Percentiles rank a stretch among this genome's conserved stretches.
These are phyloP conservation scores for Lyophyllum atratum DNA, from an alignment of 768 basidiomycete genomes.

Conservation along the genomic window DNA sequence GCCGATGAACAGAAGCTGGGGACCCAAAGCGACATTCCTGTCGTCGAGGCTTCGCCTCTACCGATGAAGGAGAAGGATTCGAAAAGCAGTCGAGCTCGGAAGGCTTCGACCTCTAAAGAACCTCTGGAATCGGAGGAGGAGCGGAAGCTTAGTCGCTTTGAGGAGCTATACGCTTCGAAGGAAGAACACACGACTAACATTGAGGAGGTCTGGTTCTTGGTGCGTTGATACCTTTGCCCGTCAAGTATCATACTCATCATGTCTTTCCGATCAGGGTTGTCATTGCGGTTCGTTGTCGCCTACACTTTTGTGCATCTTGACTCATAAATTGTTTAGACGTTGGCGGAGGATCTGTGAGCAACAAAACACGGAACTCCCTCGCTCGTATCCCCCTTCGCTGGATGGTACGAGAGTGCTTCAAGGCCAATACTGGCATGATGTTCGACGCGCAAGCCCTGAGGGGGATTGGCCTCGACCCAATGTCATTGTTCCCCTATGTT, in stretches of 20 bases:
- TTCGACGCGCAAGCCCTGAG: slow-evolving; percentile 51
- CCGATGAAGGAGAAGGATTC: slow-evolving; percentile 2
- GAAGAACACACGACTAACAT: slow-evolving; percentile 35
- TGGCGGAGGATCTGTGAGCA: slow-evolving; percentile 57
- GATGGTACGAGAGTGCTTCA: slow-evolving; percentile 75
- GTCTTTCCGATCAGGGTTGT: slow-evolving; percentile 36
- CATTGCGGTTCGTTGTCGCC: slow-evolving; percentile 36
- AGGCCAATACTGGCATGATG: slow-evolving; percentile 55
- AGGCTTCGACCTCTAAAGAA: background rate
- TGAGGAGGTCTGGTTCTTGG: slow-evolving; percentile 73
- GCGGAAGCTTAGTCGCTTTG: slow-evolving; percentile 27
- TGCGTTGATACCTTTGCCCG: slow-evolving; percentile 18
- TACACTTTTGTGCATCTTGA: too few relatives aligned
- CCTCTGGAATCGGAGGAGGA: slow-evolving; percentile 22
- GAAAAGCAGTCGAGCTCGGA: background rate
- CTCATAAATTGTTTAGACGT: slow-evolving; percentile 36
- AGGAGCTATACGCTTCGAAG: slow-evolving; percentile 32
- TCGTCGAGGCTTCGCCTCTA: background rate
- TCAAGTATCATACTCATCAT: background rate
- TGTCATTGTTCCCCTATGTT: slow-evolving; percentile 37
- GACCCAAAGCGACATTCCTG: slow-evolving; percentile 5
- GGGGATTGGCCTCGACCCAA: slow-evolving; percentile 44
- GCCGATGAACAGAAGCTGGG: slow-evolving; percentile 29
- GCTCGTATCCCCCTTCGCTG: slow-evolving; percentile 60
- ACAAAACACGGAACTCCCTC: slow-evolving; percentile 41